A percentile compares a stretch with the other conserved stretches of the same genome.
Conservation (phyloP, 1,139 yeast species). For the Kurtzmaniella quercitrusa region DNA sequence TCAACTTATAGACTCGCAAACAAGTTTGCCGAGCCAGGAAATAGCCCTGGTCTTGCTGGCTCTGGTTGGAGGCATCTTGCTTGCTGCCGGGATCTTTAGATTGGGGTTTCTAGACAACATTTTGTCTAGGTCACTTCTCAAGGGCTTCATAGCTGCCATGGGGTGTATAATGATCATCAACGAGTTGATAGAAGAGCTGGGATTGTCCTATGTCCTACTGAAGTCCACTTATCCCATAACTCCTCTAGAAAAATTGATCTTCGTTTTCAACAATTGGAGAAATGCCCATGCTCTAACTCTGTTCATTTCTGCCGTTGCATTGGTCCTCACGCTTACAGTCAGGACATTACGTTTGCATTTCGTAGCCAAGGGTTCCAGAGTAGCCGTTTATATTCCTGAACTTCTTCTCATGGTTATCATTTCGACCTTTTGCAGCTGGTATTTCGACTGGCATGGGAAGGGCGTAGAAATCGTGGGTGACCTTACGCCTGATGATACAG, state of each 20-base stretch:
- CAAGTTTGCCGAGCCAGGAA: conserved; percentile 10
- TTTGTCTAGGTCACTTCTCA: conserved; percentile 26
- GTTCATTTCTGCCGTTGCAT: conserved; percentile 18
- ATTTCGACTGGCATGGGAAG: conserved; percentile 18
- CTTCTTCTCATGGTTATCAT: conserved; percentile 27
- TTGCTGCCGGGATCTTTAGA: conserved; percentile 25
- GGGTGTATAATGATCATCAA: conserved; percentile 31
- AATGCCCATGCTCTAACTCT: conserved; percentile 19
- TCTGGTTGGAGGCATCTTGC: conserved; percentile 21
- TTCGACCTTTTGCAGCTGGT: conserved; percentile 23
- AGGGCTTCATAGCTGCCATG: conserved; percentile 35
- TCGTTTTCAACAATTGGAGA: conserved; percentile 13
- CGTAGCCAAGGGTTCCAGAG: conserved; percentile 15
- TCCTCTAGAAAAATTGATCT: conserved; percentile 20
- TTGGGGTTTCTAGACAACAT: conserved; percentile 31
- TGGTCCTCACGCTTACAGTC: conserved; percentile 18
- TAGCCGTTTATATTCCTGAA: conserved; percentile 28
- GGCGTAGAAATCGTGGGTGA: conserved; percentile 32
- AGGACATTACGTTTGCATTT: conserved; percentile 16
- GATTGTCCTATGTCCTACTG: conserved; percentile 14
- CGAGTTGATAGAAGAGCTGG: conserved; percentile 27
- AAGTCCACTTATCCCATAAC: conserved; percentile 16
- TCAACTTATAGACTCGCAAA: conserved; percentile 18
- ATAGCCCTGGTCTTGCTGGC: conserved; percentile 23
- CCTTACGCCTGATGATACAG: conserved; percentile 9